Percentiles rank a stretch among this genome's conserved stretches.
Conservation (phyloP, 306 rosid species). For the Lathyrus sativus region DNA sequence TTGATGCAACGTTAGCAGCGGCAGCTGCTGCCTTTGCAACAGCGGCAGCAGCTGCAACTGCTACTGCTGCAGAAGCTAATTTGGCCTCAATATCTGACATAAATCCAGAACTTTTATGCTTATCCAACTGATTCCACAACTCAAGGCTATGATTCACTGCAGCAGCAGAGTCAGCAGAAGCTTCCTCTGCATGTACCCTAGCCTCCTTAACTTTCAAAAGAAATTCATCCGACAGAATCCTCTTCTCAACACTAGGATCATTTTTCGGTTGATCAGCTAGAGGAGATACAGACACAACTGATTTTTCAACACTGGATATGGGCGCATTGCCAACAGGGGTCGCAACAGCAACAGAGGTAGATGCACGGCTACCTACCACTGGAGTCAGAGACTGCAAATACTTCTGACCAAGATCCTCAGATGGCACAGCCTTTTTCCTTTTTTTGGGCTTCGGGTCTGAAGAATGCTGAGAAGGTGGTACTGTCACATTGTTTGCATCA, state of each 20-base stretch:
- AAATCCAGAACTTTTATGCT: conserved; percentile 70
- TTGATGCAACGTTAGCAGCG: conserved; percentile 92
- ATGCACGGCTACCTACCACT: conserved; percentile 41
- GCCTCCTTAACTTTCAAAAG: conserved; percentile 89
- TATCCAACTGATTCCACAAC: conserved; percentile 83
- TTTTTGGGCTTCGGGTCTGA: conserved; percentile 71
- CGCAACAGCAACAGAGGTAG: conserved; percentile 52
- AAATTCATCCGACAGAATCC: conserved; percentile 67
- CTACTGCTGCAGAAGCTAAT: conserved; percentile 87
- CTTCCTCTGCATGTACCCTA: conserved; percentile 78
- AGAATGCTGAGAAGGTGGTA: conserved; percentile 55
- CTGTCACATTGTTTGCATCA: conserved; percentile 53
- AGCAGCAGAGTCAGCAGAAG: conserved; percentile 72
- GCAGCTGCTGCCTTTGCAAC: conserved; percentile 99
- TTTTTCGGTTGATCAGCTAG: conserved; percentile 51
- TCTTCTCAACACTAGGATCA: conserved; percentile 51
- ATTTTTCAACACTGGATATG: conserved; percentile 51
- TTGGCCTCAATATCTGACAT: conserved; percentile 71
- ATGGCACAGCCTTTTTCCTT: conserved; percentile 58
- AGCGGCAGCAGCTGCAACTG: conserved; percentile 93
- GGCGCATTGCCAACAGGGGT: conserved; percentile 51
- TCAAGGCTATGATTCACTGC: conserved; percentile 84
- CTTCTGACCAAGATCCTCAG: conserved; percentile 65
- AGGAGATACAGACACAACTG: conserved; percentile 47
- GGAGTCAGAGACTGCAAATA: conserved; percentile 56